phyloP scores from a whole-genome alignment of 1,284 basidiomycete genomes.

The Malassezia equina region DNA sequence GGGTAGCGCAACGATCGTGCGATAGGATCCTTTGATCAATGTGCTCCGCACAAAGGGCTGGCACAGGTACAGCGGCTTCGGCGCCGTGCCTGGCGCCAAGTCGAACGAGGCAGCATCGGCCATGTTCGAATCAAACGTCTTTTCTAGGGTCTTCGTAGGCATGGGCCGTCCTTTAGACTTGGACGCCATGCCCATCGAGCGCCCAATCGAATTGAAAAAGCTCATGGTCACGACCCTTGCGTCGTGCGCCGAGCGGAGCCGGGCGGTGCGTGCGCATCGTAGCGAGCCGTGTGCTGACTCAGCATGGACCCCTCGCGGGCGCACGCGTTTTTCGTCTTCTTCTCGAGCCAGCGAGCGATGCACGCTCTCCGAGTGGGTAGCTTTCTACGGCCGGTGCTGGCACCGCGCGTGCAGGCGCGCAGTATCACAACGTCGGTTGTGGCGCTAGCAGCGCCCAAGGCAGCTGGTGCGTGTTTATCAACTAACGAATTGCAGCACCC shows the following conservation, averaged over 20 bases:
- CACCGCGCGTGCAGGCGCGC: not conserved
- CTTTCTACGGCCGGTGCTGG: not conserved
- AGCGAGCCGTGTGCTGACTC: not conserved
- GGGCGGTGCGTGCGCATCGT: not conserved
- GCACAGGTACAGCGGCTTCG: conserved; percentile 45
- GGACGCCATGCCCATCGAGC: conserved; percentile 31
- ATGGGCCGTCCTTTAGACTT: conserved; percentile 2
- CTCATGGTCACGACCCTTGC: conserved; percentile 21
- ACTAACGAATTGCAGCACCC: conserved; percentile 18
- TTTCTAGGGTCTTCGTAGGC: conserved; percentile 28
- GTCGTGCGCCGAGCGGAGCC: not conserved
- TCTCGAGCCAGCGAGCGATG: not conserved
- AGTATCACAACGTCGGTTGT: not conserved
- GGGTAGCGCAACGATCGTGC: conserved; percentile 92
- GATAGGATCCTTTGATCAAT: conserved; percentile 94
- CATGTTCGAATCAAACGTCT: conserved; percentile 22
- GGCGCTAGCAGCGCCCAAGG: conserved; percentile 19
- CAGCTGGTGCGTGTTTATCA: conserved; percentile 8
- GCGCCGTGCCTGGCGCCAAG: not conserved
- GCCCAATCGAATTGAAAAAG: conserved; percentile 39
- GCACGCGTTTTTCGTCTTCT: not conserved
- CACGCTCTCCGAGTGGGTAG: not conserved
- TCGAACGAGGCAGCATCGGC: not conserved
- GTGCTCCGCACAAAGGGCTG: conserved; percentile 78
- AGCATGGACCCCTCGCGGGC: not conserved